These are phyloP conservation scores for Eimeria zaria DNA, from an alignment of 169 alveolate species.

Conservation along the genomic window DNA sequence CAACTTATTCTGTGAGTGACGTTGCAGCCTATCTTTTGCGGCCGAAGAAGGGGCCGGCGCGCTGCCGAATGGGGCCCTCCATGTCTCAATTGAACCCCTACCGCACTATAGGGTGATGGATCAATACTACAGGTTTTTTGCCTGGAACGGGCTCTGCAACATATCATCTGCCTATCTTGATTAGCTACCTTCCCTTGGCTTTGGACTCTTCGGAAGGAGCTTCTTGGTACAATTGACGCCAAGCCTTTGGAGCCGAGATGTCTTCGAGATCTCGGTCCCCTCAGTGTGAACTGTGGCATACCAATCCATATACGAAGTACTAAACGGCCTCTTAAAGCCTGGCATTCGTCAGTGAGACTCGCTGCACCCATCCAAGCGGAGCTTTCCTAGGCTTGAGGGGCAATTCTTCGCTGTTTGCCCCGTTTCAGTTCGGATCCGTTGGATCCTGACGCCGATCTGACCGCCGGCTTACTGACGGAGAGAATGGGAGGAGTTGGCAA, in stretches of 20 bases:
- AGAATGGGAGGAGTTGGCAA: too few species aligned
- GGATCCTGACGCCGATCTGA: too few species aligned
- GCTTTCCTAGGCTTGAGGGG: too few species aligned
- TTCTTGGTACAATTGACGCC: not conserved
- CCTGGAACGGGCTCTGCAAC: not conserved
- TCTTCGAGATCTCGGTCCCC: not conserved
- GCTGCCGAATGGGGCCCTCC: not conserved
- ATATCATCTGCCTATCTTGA: not conserved
- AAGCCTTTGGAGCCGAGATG: not conserved
- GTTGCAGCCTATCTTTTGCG: not conserved
- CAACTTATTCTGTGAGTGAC: not conserved
- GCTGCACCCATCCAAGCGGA: too few species aligned
- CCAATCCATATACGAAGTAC: not conserved
- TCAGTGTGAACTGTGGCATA: not conserved
- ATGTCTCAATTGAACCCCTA: not conserved
- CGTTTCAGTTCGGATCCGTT: too few species aligned
- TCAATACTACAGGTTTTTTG: not conserved
- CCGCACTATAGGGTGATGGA: not conserved
- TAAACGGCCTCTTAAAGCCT: not conserved
- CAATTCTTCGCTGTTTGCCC: too few species aligned
- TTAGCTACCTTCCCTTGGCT: not conserved
- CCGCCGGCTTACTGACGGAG: too few species aligned
- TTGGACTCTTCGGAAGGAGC: not conserved
- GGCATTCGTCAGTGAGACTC: not conserved
- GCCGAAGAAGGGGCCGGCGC: not conserved